Conservation (phyloP, 352 stramenopile genomes). For the Globisporangium orthogonon region DNA sequence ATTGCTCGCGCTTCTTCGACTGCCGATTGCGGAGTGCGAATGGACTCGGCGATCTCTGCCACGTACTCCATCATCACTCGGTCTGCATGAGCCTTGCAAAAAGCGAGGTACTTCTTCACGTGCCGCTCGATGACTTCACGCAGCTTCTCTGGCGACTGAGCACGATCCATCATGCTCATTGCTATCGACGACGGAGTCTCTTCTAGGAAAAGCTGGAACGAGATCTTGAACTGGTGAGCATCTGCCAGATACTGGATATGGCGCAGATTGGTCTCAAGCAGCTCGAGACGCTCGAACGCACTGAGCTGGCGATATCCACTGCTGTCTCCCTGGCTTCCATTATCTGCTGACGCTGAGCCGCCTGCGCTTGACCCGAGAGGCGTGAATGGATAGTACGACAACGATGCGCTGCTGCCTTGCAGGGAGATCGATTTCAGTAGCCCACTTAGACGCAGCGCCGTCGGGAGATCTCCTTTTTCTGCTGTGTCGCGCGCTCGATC, state of each 20-base stretch:
- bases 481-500: slow-evolving; percentile 21
- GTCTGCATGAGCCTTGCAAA: slow-evolving; percentile 32
- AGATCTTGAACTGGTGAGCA: slow-evolving; percentile 52
- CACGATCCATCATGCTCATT: slow-evolving; percentile 70
- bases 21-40: slow-evolving; percentile 14
- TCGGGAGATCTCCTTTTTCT: slow-evolving; percentile 19
- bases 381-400: slow-evolving; percentile 23
- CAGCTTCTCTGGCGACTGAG: slow-evolving; percentile 25
- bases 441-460: slow-evolving; percentile 26
- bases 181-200: slow-evolving; percentile 62
- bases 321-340: background rate
- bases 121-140: slow-evolving; percentile 32
- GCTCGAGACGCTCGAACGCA: slow-evolving; percentile 21
- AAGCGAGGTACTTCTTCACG: slow-evolving; percentile 36
- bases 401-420: background rate
- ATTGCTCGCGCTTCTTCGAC: slow-evolving; percentile 23
- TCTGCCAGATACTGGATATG: slow-evolving; percentile 46
- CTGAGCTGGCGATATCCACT: background rate
- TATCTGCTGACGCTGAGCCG: too few species aligned
- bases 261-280: slow-evolving; percentile 29
- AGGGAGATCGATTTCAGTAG: slow-evolving; percentile 14
- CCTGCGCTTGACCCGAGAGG: slow-evolving; percentile 4
- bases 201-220: slow-evolving; percentile 39
- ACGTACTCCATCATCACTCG: slow-evolving; percentile 42
- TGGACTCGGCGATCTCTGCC: slow-evolving; percentile 30